Conservation (phyloP, 805 yeast genomes). For the Saccharomycopsis babjevae region DNA sequence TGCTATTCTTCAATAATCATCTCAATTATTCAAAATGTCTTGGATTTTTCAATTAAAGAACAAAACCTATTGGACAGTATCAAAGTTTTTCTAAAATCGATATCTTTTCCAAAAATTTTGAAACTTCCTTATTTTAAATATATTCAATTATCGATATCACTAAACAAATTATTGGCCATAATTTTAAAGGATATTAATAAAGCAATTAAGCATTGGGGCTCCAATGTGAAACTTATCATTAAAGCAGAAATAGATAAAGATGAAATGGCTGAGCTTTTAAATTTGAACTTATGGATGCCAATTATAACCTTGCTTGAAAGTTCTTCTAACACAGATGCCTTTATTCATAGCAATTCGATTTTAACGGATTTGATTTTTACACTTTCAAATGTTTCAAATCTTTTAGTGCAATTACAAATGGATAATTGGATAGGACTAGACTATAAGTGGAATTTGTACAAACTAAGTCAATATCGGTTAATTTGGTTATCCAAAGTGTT, state of each 20-base stretch:
- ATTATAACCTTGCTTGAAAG: conserved; percentile 1
- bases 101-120: conserved; percentile 2
- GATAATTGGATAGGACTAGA: conserved; percentile 15
- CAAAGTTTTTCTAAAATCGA: not conserved
- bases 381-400: conserved; percentile 8
- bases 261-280: not conserved
- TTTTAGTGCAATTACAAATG: conserved; percentile 9
- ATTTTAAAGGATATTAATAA: conserved; percentile 1
- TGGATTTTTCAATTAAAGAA: not conserved
- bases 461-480: conserved; percentile 2
- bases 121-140: conserved; percentile 8
- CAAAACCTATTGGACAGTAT: not conserved
- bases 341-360: not conserved
- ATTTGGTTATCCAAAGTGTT: conserved; percentile 12
- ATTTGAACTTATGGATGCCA: conserved; percentile 5
- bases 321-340: not conserved
- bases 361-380: conserved; percentile 3
- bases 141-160: not conserved
- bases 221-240: not conserved
- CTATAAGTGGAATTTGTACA: conserved; percentile 13
- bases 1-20: not conserved
- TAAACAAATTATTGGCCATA: not conserved
- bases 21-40: not conserved
- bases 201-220: not conserved
- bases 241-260: not conserved